Base-by-base conservation (phyloP, 495 filamentous ascomycete genomes). In the Aspergillus cristatus region DNA sequence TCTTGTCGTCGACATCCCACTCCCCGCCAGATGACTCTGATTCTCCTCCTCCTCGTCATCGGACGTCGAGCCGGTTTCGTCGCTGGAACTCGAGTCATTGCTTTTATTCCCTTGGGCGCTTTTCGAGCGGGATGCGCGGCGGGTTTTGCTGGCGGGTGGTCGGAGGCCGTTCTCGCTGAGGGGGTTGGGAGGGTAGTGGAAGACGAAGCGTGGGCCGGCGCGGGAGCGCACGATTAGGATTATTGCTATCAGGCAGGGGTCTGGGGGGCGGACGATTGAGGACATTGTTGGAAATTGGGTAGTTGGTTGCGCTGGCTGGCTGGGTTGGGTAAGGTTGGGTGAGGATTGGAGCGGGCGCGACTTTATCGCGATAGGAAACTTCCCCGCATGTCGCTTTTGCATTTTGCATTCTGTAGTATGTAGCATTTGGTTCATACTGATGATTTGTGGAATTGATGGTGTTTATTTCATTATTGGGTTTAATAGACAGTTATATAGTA, bases 121-220 rank as follows among this genome's bases (percentile, higher is more conserved):
- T 44, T 60, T 57, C 5, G 54, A 47, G 40, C 55, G 59, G 29
- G 57, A 54, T 26, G 49, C 40, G 46, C 61, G 63, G 17, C 61
- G 60, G 16, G 53, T 46, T 46, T 60, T 61, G 42, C 47, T 40
- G 26, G 53, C 58, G 22, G 52, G 37, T 45, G 54, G 38, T 45
- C 55, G 58, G 13, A 62, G 42, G 20, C 55, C 59, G 44, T 62
- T 62, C 41, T 68, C 66, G 51, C 54, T 62, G 37, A 67, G 68
- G 7, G 72, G 79, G 40, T 66, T 71, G 15, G 78, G 76, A 11
- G 89, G 89, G 54, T 94, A 94, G 65, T 96, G 88, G 67, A 94
- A 96, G 50, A 93, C 81, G 53, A 94, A 83, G 32, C 75, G 72
- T 17, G 88, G 84, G 5, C 87, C 87, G 45, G 84, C 81, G 36